Evolutionary conservation across 257 asterid species (phyloP), one percentile per base, ranked within the genome.

Genomic region (Craterostigma plantagineum): DNA sequence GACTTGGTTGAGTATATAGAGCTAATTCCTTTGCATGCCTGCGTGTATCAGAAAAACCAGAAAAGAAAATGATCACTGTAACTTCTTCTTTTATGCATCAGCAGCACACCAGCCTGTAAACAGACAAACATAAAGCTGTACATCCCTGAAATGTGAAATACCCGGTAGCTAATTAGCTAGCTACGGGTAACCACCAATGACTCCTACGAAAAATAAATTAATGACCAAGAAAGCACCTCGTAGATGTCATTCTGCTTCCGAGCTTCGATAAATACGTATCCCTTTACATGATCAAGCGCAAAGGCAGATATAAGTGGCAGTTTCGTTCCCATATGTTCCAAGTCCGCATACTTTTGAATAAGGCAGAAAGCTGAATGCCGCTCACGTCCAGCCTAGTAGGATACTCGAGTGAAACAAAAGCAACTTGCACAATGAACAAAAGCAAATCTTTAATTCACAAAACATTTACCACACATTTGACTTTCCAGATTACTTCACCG

Each of bases 331-430:
- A 79, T 65, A 49, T 49, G 49, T 13, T 52, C 61, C 80, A 77
- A 16, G 50, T 90, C 99, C 35, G 59, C 75, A 55, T 45, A 79
- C 53, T 83, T 90, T 67, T 83, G 95, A 92, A 90, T 90, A 43
- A 83, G 91, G 63, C 99, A 90, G 63, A 90, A 64, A 40, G 83
- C 91, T 35, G 99, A 83, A 52, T 76, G 67, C 59, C 77, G 79
- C 76, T 90, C 99, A 7, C 92, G 80, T 45, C 95, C 99, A 56
- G 72, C 74, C 99, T 90, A 62, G 49, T 18, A 55, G 53, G 61
- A 58, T 35, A 50, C 38, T 40, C 10, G 47, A 49, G 35, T 37
- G 58, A 58, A 49, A 16, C 51, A 52, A 40, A 61, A 16, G n/a
- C 13, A 12, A 35, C 12, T n/a, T 23, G 23, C 9, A 9, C 23